These are phyloP conservation scores for Agrocybe praecox DNA, from an alignment of 768 basidiomycete species.

Conservation along the genomic window DNA sequence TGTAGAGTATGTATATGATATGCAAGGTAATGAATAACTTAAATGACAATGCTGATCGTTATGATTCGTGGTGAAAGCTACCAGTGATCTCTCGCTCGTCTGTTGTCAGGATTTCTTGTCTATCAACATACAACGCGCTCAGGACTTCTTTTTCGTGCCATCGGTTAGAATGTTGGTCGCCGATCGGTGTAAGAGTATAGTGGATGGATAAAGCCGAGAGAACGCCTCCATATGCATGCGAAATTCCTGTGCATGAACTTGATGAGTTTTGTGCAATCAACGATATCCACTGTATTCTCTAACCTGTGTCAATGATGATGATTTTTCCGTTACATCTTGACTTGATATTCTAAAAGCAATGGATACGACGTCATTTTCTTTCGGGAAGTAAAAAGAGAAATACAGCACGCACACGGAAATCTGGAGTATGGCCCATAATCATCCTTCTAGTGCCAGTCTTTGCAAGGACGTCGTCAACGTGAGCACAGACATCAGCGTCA, in stretches of 20 bases:
- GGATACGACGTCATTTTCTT: background rate
- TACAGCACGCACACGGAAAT: slow-evolving; percentile 60
- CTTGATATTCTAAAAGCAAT: slow-evolving; percentile 61
- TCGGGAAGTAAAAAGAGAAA: too few relatives aligned
- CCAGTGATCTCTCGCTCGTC: slow-evolving; percentile 50
- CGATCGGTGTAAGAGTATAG: slow-evolving; percentile 75
- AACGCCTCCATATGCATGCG: slow-evolving; percentile 93
- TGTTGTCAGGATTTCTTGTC: slow-evolving; percentile 50
- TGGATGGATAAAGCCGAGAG: slow-evolving; percentile 87
- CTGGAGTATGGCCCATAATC: slow-evolving; percentile 97
- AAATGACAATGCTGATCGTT: background rate
- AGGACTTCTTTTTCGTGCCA: slow-evolving; percentile 71
- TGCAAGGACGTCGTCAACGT: slow-evolving; percentile 70
- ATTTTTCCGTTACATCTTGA: slow-evolving; percentile 90
- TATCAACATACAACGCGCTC: slow-evolving; percentile 62
- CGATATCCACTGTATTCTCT: background rate
- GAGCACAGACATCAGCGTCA: slow-evolving; percentile 69
- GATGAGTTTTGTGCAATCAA: background rate
- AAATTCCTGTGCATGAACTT: slow-evolving; percentile 64
- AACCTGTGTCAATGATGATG: slow-evolving; percentile 94
- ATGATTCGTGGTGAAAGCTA: slow-evolving; percentile 29
- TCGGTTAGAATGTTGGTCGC: slow-evolving; percentile 33
- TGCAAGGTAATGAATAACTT: background rate
- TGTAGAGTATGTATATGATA: background rate
- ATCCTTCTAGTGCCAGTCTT: slow-evolving; percentile 83